phyloP scores from a whole-genome alignment of 2,329 filamentous ascomycete species.

The Celoporthe dispersa region DNA sequence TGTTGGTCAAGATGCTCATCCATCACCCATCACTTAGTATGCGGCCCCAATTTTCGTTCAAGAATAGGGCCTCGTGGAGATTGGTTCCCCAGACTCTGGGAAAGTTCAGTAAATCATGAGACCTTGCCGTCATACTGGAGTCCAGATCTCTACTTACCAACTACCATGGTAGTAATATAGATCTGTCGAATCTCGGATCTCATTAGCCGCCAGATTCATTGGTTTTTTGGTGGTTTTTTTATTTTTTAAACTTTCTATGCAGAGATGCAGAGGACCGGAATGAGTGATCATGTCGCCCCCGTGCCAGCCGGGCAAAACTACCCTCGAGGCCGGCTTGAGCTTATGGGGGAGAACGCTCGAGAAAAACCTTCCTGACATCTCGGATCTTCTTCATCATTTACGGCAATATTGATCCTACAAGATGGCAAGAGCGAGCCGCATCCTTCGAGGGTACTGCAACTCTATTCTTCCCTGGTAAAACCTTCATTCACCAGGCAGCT shows the following conservation, averaged over 20 bases:
- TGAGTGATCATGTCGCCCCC: too few species aligned
- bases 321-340: background rate
- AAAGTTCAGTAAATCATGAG: background rate
- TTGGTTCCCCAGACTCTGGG: conserved; percentile 6
- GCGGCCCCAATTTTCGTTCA: background rate
- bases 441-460: background rate
- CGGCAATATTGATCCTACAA: background rate
- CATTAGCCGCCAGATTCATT: background rate
- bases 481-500: background rate
- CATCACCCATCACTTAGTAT: background rate
- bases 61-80: background rate
- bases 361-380: too few species aligned
- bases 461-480: background rate
- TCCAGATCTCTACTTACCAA: background rate
- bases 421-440: background rate
- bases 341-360: background rate
- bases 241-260: too few species aligned
- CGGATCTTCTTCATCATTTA: background rate
- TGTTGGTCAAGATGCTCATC: background rate
- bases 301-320: background rate
- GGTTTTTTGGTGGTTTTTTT: background rate
- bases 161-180: background rate
- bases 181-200: background rate
- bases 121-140: background rate
- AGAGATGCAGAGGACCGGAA: background rate